Evolutionary conservation across 1,284 basidiomycete genomes (phyloP).

Genomic region (Tilletia caries): DNA sequence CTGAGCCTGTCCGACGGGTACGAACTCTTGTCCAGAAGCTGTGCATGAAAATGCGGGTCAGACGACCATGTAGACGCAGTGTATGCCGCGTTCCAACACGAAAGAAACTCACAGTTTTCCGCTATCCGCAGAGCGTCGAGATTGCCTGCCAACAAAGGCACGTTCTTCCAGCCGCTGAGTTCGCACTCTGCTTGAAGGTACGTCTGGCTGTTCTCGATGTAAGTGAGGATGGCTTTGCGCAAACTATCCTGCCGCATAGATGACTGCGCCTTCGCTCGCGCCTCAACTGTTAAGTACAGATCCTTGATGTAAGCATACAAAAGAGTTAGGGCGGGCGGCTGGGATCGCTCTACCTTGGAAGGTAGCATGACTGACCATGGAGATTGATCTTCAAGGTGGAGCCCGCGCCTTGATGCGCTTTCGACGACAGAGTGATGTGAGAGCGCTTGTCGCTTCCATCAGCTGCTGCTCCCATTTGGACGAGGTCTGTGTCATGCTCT

Average conservation of each 20-base stretch:
- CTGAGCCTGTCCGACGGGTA: conserved; percentile 23
- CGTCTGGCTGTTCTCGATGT: conserved; percentile 17
- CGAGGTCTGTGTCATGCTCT: no score
- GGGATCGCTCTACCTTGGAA: no score
- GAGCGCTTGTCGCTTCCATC: no score
- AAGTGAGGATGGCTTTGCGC: conserved; percentile 14
- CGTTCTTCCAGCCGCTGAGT: conserved; percentile 70
- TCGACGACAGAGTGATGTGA: no score
- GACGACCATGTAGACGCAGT: no score
- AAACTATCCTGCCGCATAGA: conserved; percentile 20
- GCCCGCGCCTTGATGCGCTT: no score
- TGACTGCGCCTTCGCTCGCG: conserved; percentile 21
- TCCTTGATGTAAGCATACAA: background rate
- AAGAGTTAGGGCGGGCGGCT: background rate
- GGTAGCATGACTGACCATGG: background rate
- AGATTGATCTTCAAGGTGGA: background rate
- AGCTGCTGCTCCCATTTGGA: no score
- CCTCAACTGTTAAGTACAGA: conserved; percentile 19
- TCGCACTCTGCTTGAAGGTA: conserved; percentile 65
- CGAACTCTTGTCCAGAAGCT: conserved; percentile 21
- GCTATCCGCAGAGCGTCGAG: conserved; percentile 76
- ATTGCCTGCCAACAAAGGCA: conserved; percentile 67
- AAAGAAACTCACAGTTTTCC: conserved; percentile 60
- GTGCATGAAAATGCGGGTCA: background rate
- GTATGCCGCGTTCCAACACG: no score